Evolutionary conservation across 2,329 filamentous ascomycete genomes (phyloP).

Genomic region (Beauveria medogensis): DNA sequence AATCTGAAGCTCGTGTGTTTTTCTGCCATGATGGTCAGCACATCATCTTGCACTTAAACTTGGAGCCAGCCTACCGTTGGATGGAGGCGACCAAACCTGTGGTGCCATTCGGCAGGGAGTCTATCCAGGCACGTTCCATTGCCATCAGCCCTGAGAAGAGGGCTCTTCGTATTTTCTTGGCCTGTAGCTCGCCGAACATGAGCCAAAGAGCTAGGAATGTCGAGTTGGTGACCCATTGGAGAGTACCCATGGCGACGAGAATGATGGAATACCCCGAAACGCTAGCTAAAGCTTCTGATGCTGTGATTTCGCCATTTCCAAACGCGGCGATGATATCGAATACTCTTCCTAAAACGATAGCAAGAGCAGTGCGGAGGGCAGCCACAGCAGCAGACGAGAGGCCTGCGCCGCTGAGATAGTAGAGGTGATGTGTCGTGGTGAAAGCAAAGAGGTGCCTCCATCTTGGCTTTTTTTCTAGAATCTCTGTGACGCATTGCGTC

Average conservation of each 20-base stretch:
- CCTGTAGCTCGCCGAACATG: slow-evolving; percentile 73
- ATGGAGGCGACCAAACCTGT: slow-evolving; percentile 62
- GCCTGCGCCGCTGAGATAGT: slow-evolving; percentile 46
- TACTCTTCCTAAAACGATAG: slow-evolving; percentile 64
- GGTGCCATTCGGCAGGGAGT: slow-evolving; percentile 62
- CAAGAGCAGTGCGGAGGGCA: slow-evolving; percentile 53
- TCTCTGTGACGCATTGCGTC: neutral
- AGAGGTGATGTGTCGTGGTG: slow-evolving; percentile 52
- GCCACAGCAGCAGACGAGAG: slow-evolving; percentile 51
- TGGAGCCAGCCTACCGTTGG: slow-evolving; percentile 53
- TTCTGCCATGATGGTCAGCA: slow-evolving; percentile 39
- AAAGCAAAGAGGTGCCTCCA: slow-evolving; percentile 60
- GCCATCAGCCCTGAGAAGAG: slow-evolving; percentile 63
- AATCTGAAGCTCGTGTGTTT: slow-evolving; percentile 73
- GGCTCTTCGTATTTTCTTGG: slow-evolving; percentile 51
- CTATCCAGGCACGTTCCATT: slow-evolving; percentile 77
- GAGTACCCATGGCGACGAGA: slow-evolving; percentile 54
- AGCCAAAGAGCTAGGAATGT: slow-evolving; percentile 65
- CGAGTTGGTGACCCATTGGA: slow-evolving; percentile 59
- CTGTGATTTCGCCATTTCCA: slow-evolving; percentile 44
- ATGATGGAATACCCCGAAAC: slow-evolving; percentile 54
- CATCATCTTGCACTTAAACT: neutral
- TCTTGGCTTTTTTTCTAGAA: slow-evolving; percentile 16
- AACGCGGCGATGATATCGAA: slow-evolving; percentile 65
- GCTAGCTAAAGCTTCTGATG: slow-evolving; percentile 42